These are phyloP conservation scores for Yamadazyma kitorensis DNA, from an alignment of 805 yeast species.

Conservation along the genomic window DNA sequence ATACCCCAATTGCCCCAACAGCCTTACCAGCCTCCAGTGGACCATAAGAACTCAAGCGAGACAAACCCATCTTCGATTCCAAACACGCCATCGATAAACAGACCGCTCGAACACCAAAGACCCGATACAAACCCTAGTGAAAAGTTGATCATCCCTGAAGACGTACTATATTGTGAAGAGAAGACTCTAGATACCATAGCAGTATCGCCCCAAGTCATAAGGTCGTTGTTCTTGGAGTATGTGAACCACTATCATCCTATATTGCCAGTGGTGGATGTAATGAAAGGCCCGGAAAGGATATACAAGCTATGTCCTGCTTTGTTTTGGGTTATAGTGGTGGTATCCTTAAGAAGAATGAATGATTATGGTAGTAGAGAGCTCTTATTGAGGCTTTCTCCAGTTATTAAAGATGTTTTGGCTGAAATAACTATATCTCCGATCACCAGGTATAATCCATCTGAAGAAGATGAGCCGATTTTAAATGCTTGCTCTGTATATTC, in stretches of 20 bases:
- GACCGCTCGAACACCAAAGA: slow-evolving; percentile 6
- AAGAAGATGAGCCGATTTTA: slow-evolving; percentile 74
- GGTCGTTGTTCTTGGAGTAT: slow-evolving; percentile 63
- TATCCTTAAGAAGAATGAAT: slow-evolving; percentile 68
- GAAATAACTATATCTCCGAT: slow-evolving; percentile 91
- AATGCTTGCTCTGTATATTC: slow-evolving; percentile 91
- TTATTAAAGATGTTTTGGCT: slow-evolving; percentile 73
- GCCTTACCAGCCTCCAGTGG: background rate
- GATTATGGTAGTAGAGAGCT: slow-evolving; percentile 33
- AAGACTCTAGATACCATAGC: slow-evolving; percentile 70
- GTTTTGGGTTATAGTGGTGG: slow-evolving; percentile 91
- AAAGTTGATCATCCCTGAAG: slow-evolving; percentile 13
- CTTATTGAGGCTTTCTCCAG: slow-evolving; percentile 62
- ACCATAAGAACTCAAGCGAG: slow-evolving; percentile 15
- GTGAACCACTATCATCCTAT: slow-evolving; percentile 78
- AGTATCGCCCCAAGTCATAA: slow-evolving; percentile 59
- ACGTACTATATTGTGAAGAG: slow-evolving; percentile 52
- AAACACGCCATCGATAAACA: slow-evolving; percentile 26
- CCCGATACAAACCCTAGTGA: slow-evolving; percentile 5
- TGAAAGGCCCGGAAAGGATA: slow-evolving; percentile 77
- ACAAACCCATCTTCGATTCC: slow-evolving; percentile 24
- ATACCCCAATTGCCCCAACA: background rate
- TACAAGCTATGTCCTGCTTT: slow-evolving; percentile 80
- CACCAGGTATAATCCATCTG: slow-evolving; percentile 76
- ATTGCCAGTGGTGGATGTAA: slow-evolving; percentile 82